Evolutionary conservation across 179 eudicot genomes (phyloP).

Genomic region (Nepenthes alata): DNA sequence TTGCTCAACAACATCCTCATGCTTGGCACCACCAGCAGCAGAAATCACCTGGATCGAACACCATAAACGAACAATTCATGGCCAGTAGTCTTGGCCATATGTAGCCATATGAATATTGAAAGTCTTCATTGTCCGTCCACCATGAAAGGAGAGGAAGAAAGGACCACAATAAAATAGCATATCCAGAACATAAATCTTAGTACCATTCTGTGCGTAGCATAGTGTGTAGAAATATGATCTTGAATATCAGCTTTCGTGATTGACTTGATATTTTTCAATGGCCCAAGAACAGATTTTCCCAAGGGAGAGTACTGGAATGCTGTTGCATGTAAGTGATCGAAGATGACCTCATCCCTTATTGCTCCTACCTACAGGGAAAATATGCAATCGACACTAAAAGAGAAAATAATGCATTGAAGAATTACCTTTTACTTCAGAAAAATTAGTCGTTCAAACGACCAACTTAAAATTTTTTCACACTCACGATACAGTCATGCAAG

Average conservation of each 20-base stretch:
- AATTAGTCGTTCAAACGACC: no score
- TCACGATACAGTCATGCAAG: no score
- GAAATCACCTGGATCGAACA: constrained; percentile 45
- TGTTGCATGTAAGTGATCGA: constrained; percentile 79
- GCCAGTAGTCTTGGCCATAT: neutral
- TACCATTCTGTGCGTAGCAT: constrained; percentile 76
- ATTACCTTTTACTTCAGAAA: no score
- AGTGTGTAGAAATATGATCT: constrained; percentile 58
- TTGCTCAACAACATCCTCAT: constrained; percentile 70
- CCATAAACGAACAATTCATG: constrained; percentile 2
- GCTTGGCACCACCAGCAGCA: constrained; percentile 73
- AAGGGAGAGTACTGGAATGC: constrained; percentile 79
- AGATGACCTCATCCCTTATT: constrained; percentile 47
- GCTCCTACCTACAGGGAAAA: constrained; percentile 31
- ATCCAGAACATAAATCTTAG: neutral
- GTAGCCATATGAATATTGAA: neutral
- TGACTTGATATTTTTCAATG: constrained; percentile 38
- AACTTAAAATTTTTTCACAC: no score
- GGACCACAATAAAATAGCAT: neutral
- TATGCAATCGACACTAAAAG: neutral
- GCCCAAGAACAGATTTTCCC: constrained; percentile 58
- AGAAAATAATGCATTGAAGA: no score
- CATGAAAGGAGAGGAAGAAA: constrained; percentile 1
- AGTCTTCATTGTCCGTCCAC: neutral
- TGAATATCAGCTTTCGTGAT: constrained; percentile 43